Evolutionary conservation across 129 eudicot species (phyloP), one percentile per base, ranked within the genome.

Genomic region (Lactuca saligna): DNA sequence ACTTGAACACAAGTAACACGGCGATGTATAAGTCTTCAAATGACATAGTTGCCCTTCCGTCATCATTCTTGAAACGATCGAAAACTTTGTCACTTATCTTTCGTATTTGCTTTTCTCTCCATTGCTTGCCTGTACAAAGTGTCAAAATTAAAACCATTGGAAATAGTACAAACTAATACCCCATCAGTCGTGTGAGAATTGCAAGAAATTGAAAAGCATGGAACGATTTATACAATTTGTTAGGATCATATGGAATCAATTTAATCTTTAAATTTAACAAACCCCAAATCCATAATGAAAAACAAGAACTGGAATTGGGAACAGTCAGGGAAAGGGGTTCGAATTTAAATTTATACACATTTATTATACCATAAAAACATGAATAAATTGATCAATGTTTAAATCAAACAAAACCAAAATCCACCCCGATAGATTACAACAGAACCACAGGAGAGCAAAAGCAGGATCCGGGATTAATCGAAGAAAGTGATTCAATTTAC

Each of bases 11-110:
- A 65, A 93, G 89, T 55, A 93, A 79, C 59, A 88, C 97, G 42
- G 95, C 90, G 57, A 93, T 93, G 72, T 93, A 89, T 20, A 93
- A 82, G 31, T 93, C 98, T 78, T 93, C 98, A 83, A 93, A 89
- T 34, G 80, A 71, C 81, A 93, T 56, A 70, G 51, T 75, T 49
- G 79, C 83, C 72, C 64, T 74, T 57, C 85, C 97, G 6, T 81
- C 44, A 10, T 79, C 91, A 75, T 72, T 78, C 82, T 81, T 84
- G 77, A 86, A 68, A 58, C 77, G 85, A 57, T 93, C 90, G 63
- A 89, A 89, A 37, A 89, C 92, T 81, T 81, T 87, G 84, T 89
- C 88, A 32, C 87, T 62, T 80, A 93, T 89, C 70, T 79, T 85
- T 59, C 77, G 78, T 65, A 93, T 85, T 63, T 93, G 87, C 33